Percentiles rank a stretch among this genome's conserved stretches.
These are phyloP conservation scores for Botrytis paeoniae DNA, from an alignment of 2,329 filamentous ascomycete genomes.

Conservation along the genomic window DNA sequence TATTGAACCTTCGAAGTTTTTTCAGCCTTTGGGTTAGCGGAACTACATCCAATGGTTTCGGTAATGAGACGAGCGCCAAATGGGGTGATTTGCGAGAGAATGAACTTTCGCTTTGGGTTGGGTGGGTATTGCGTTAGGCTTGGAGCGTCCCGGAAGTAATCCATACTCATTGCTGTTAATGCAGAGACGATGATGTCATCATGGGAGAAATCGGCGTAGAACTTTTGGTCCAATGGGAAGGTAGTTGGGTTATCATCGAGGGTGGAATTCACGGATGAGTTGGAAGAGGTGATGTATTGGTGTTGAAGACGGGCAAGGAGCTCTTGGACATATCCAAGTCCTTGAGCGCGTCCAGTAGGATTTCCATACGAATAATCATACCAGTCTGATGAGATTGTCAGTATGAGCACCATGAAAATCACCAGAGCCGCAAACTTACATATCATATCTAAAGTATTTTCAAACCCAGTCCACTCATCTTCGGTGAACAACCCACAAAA, in stretches of 20 bases:
- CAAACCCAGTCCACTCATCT: slow-evolving; percentile 54
- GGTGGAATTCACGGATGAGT: slow-evolving; percentile 69
- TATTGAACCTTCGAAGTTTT: slow-evolving; percentile 43
- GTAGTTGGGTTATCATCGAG: slow-evolving; percentile 63
- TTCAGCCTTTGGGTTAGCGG: slow-evolving; percentile 41
- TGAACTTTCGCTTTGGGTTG: slow-evolving; percentile 46
- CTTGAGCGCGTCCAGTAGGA: slow-evolving; percentile 74
- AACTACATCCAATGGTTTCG: slow-evolving; percentile 52
- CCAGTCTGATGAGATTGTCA: slow-evolving; percentile 33
- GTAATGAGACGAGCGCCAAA: slow-evolving; percentile 54
- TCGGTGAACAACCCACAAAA: slow-evolving; percentile 54
- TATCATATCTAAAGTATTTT: slow-evolving; percentile 51
- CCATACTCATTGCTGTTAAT: slow-evolving; percentile 51
- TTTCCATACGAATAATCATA: slow-evolving; percentile 82
- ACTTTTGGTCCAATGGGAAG: slow-evolving; percentile 63
- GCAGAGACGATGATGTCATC: slow-evolving; percentile 80
- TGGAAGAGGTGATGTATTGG: slow-evolving; percentile 64
- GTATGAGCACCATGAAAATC: not conserved
- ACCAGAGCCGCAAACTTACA: slow-evolving; percentile 41
- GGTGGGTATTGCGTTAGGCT: slow-evolving; percentile 44
- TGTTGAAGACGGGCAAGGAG: slow-evolving; percentile 73
- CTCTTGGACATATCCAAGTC: slow-evolving; percentile 83
- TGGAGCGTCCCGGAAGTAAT: slow-evolving; percentile 51
- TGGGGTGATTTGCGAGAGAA: slow-evolving; percentile 50
- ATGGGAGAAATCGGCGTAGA: slow-evolving; percentile 88